Evolutionary conservation across 2,329 filamentous ascomycete genomes (phyloP).

Genomic region (Aspergillus sp.): DNA sequence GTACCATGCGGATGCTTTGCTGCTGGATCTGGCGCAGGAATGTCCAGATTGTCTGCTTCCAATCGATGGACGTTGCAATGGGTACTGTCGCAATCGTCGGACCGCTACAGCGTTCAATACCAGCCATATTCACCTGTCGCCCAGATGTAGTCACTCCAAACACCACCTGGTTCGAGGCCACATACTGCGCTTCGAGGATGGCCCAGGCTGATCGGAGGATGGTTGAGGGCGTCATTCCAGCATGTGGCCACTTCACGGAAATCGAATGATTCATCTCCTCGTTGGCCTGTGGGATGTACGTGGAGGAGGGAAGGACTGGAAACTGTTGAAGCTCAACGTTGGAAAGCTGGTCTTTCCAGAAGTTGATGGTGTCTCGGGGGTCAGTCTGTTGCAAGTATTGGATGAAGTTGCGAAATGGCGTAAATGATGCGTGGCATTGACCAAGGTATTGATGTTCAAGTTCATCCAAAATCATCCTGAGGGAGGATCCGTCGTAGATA

Average conservation of each 20-base stretch:
- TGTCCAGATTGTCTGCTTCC: conserved; percentile 32
- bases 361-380: background rate
- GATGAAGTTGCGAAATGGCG: conserved; percentile 12
- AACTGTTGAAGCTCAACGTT: background rate
- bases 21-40: conserved; percentile 52
- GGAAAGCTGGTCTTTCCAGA: background rate
- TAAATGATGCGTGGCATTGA: background rate
- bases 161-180: conserved; percentile 33
- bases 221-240: conserved; percentile 33
- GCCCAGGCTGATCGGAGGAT: conserved; percentile 41
- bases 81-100: conserved; percentile 42
- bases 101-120: conserved; percentile 40
- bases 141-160: conserved; percentile 43
- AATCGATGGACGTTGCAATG: conserved; percentile 27
- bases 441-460: conserved; percentile 5
- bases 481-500: conserved; percentile 37
- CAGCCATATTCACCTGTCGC: conserved; percentile 33
- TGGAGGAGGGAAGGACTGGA: background rate
- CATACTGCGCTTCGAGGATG: conserved; percentile 33
- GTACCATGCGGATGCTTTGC: conserved; percentile 49
- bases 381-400: conserved; percentile 7
- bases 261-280: background rate
- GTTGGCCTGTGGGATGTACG: too few relatives aligned
- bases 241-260: conserved; percentile 1
- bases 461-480: conserved; percentile 9